Evolutionary conservation across 2,329 filamentous ascomycete species (phyloP), one percentile per base, ranked within the genome.

Genomic region (Cytospora mali): DNA sequence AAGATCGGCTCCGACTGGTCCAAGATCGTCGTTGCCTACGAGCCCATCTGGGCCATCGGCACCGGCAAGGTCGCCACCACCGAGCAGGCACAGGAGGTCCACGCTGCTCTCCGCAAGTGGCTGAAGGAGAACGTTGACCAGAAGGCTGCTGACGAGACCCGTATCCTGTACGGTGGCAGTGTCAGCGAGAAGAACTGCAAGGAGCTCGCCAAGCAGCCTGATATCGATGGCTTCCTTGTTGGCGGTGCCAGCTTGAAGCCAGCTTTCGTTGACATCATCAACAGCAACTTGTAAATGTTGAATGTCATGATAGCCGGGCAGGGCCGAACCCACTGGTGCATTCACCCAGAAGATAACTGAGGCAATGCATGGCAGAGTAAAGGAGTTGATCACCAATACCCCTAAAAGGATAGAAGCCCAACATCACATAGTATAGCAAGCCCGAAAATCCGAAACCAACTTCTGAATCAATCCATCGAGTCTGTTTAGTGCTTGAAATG

Each of bases 181-280:
- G 95, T 99, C 73, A 96, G 85, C 76, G 95, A 97, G 85, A 97
- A 97, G 90, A 99, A 99, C 88, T 96, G 92, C 85, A 86, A 84
- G 74, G 94, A 98, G 68, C 86, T 99, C 72, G 88, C 90, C 76
- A 94, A 93, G 84, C 88, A 98, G 86, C 77, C 86, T 68, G 95
- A 99, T 79, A 97, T 99, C 77, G 95, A 99, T 78, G 95, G 95
- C 64, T 98, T 98, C 88, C 86, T 98, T 70, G 94, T 98, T 69
- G 94, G 94, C 69, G 94, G 94, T 79, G 94, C 94, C 75, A 95
- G 91, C 77, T 87, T 98, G 81, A 98, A 98, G 88, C 94, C 94
- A 75, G 93, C 92, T 69, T 97, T 86, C 69, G 77, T 85, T 72
- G 83, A 86, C 67, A 86, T 86, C 69, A 81, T 86, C 78, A 86